Conservation (phyloP, 2,329 filamentous ascomycete genomes). For the Pseudogymnoascus sp. region DNA sequence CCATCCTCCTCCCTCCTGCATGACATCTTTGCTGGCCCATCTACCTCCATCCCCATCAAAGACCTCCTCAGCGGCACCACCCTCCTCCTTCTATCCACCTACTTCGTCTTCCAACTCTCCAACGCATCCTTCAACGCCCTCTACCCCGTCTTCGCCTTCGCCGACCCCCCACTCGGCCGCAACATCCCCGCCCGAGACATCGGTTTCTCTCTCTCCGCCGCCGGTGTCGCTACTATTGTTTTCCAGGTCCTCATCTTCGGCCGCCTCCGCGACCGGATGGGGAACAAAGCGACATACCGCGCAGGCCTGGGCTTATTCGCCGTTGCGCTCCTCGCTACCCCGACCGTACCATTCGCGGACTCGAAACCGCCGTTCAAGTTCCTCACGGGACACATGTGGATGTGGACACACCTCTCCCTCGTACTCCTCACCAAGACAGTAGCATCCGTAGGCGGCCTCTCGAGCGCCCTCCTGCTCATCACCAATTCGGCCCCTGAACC, state of each 20-base stretch:
- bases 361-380: constrained; percentile 46
- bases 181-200: constrained; percentile 69
- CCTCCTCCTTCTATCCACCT: constrained; percentile 70
- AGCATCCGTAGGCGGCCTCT: constrained; percentile 79
- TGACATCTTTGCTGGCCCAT: constrained; percentile 35
- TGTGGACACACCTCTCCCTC: constrained; percentile 73
- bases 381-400: constrained; percentile 54
- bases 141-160: constrained; percentile 85
- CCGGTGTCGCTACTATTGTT: constrained; percentile 74
- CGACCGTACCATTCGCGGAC: constrained; percentile 74
- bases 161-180: constrained; percentile 66
- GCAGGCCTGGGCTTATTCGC: constrained; percentile 71
- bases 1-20: constrained; percentile 20
- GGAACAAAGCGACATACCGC: constrained; percentile 79
- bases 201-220: constrained; percentile 74
- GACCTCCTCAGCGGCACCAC: constrained; percentile 72
- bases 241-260: constrained; percentile 87
- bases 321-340: constrained; percentile 76
- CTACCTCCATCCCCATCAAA: constrained; percentile 41
- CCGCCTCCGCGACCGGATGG: constrained; percentile 65
- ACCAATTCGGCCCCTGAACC: constrained; percentile 87
- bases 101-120: constrained; percentile 85
- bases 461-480: constrained; percentile 81
- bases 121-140: constrained; percentile 95
- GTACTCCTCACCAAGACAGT: constrained; percentile 84